Conservation (phyloP, 352 stramenopile species). For the Phytopythium kandeliae region DNA sequence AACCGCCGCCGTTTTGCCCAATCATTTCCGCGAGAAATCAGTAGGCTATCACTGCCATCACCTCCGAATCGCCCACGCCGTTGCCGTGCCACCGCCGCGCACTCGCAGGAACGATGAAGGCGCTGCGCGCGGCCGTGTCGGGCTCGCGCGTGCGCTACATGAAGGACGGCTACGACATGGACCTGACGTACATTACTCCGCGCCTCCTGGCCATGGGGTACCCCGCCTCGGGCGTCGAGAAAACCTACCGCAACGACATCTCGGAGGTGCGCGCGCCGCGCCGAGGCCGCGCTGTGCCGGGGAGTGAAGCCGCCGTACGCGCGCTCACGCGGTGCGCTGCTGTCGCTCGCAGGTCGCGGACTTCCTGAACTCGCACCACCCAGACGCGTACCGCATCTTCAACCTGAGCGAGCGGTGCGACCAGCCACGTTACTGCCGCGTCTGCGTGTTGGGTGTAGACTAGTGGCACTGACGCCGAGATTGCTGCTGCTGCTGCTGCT, state of each 20-base stretch:
- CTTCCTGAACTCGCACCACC: constrained; percentile 69
- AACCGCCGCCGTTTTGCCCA: too few relatives aligned
- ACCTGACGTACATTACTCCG: constrained; percentile 83
- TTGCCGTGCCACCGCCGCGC: too few relatives aligned
- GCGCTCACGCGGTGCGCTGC: too few relatives aligned
- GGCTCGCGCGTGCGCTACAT: constrained; percentile 81
- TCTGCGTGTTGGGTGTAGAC: too few relatives aligned
- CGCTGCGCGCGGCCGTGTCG: constrained; percentile 66
- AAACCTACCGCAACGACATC: constrained; percentile 85
- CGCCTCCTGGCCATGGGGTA: constrained; percentile 82
- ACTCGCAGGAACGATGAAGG: constrained; percentile 47
- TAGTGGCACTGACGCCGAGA: too few relatives aligned
- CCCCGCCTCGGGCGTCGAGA: constrained; percentile 74
- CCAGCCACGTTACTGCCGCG: too few relatives aligned
- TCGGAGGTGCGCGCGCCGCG: constrained; percentile 28
- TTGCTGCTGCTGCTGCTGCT: background rate
- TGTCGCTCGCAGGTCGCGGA: constrained; percentile 28
- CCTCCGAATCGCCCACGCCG: too few relatives aligned
- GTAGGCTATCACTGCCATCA: too few relatives aligned
- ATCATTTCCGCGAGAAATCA: too few relatives aligned
- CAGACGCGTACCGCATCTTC: constrained; percentile 64
- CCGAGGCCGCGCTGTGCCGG: too few relatives aligned
- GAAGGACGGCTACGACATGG: constrained; percentile 77
- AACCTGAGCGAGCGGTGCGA: constrained; percentile 74
- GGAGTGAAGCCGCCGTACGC: too few relatives aligned